These are phyloP conservation scores for Cyberlindnera suaveolens DNA, from an alignment of 805 yeast species.

Conservation along the genomic window DNA sequence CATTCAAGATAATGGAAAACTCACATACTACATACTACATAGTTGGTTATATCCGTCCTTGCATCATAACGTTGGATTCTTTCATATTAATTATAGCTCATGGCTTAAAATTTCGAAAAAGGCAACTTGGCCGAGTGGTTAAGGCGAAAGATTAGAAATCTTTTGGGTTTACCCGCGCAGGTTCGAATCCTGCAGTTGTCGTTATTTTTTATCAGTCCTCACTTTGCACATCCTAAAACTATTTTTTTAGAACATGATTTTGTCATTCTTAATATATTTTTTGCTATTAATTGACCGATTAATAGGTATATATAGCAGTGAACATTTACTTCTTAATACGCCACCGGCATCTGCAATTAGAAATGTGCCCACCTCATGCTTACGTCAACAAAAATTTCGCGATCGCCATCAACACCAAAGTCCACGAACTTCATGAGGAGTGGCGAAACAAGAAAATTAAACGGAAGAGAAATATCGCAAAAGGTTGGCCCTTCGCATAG, in stretches of 20 bases:
- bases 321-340: not conserved
- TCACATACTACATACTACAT: no score
- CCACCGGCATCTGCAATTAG: not conserved
- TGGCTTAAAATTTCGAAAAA: not conserved
- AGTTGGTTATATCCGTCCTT: no score
- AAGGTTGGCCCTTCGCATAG: not conserved
- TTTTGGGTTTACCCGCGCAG: constrained; percentile 58
- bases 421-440: not conserved
- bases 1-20: no score
- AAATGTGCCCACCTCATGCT: not conserved
- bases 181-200: constrained; percentile 74
- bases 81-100: no score
- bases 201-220: constrained; percentile 21
- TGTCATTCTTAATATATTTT: not conserved
- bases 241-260: not conserved
- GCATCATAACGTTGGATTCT: no score
- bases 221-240: not conserved
- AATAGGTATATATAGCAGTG: no score
- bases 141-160: constrained; percentile 60
- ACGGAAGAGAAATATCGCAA: not conserved
- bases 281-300: not conserved
- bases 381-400: not conserved
- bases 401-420: not conserved
- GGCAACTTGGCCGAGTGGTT: constrained; percentile 60
- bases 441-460: not conserved